Evolutionary conservation across 2,329 filamentous ascomycete species (phyloP), one percentile per base, ranked within the genome.

Genomic region (Nemania sp.): DNA sequence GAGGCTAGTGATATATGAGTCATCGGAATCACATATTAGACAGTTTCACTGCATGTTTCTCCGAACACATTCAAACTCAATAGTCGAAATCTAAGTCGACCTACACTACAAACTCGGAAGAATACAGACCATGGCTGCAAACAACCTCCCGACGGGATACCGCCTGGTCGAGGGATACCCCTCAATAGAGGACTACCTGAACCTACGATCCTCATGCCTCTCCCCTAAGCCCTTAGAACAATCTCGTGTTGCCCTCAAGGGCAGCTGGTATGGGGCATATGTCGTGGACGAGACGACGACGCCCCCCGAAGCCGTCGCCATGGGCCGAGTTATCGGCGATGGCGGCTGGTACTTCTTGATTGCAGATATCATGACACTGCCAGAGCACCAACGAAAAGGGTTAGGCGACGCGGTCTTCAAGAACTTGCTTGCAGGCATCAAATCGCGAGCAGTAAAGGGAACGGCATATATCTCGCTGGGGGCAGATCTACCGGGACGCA

Each of bases 271-370:
- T 53, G 72, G 73, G n/a, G 75, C 71, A 43, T 72, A 73, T 61
- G 61, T 76, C 46, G 66, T 66, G 2, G 68, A 69, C 54, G 54
- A 61, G 5, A 45, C 49, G n/a, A 45, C 49, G n/a, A 30, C 48
- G 5, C 49, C 61, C 3, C 33, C 50, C 7, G 59, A 53, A n/a
- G 49, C 62, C 1, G 70, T 80, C 5, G 78, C 68, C 0, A 81
- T 80, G 78, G 78, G 77, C 43, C 73, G 79, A 17, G 68, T 81
- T 22, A 68, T 80, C 51, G 75, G 77, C 11, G 79, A 81, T 56
- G 78, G 78, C 6, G 75, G 74, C 5, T 77, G 78, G 68, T 80
- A 80, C 59, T 78, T 80, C 47, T 67, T 75, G 37, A 70, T 81
- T 44, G 73, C 73, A 17, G 78, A 81, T 60, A 76, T 82, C 65